Percentiles rank a stretch among this genome's conserved stretches.
Evolutionary conservation across 2,329 filamentous ascomycete genomes (phyloP).

Genomic region (Penicillium sp.): DNA sequence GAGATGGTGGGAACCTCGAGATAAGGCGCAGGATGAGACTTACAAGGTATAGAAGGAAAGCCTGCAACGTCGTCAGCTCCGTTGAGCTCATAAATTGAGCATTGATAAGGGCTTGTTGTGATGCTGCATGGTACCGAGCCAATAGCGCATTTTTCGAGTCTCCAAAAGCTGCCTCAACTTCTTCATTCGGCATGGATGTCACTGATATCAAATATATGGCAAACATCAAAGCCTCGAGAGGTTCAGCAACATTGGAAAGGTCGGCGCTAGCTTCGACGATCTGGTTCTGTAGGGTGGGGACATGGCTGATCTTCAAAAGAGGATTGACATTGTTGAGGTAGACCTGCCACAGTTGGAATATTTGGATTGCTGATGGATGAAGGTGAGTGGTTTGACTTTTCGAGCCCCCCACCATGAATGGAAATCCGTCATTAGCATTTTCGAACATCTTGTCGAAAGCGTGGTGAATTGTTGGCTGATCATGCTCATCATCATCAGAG

Average conservation of each 20-base stretch:
- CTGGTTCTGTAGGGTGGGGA: conserved; percentile 61
- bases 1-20: not conserved
- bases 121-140: conserved; percentile 40
- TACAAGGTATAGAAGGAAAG: conserved; percentile 56
- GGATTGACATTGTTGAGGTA: conserved; percentile 39
- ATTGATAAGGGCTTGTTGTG: conserved; percentile 46
- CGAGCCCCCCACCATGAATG: conserved; percentile 55
- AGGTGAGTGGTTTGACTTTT: conserved; percentile 5
- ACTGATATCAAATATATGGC: conserved; percentile 66
- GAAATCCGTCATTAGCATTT: conserved; percentile 55
- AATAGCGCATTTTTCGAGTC: conserved; percentile 30
- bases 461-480: conserved; percentile 57
- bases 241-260: conserved; percentile 46
- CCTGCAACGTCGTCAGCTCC: conserved; percentile 45
- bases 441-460: conserved; percentile 63
- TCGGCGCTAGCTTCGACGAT: conserved; percentile 62
- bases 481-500: conserved; percentile 58
- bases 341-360: conserved; percentile 23
- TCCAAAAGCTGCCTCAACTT: conserved; percentile 48
- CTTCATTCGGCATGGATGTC: conserved; percentile 55
- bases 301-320: conserved; percentile 65
- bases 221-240: conserved; percentile 45
- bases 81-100: conserved; percentile 41
- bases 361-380: conserved; percentile 16
- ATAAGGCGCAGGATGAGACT: conserved; percentile 14